phyloP scores from a whole-genome alignment of 768 basidiomycete species.

The Mrakia blollopis region DNA sequence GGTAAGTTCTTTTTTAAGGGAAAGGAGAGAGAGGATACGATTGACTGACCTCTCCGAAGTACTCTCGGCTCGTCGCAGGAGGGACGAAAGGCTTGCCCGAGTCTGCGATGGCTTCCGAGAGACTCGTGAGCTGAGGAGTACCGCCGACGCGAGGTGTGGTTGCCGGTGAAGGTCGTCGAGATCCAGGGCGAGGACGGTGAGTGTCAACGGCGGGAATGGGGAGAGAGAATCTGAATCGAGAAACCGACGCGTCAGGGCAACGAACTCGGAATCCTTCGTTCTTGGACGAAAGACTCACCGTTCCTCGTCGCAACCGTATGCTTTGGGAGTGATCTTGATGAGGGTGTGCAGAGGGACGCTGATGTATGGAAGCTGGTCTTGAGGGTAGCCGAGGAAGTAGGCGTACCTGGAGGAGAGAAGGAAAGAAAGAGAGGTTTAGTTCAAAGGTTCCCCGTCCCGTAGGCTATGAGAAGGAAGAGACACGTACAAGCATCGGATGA shows the following conservation, averaged over 20 bases:
- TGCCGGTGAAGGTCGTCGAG: conserved; percentile 22
- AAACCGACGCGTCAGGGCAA: not conserved
- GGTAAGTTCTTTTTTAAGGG: not conserved
- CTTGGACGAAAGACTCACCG: conserved; percentile 50
- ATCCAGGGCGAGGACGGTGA: conserved; percentile 23
- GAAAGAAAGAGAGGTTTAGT: not conserved
- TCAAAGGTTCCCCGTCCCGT: no score
- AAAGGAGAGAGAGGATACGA: not conserved
- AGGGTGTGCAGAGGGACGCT: conserved; percentile 95
- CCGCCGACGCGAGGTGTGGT: conserved; percentile 16
- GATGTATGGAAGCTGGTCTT: conserved; percentile 93
- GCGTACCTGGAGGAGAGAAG: conserved; percentile 55
- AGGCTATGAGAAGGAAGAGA: no score
- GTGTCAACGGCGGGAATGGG: conserved; percentile 90
- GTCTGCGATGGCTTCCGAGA: conserved; percentile 17
- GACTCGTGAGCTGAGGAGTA: conserved; percentile 8
- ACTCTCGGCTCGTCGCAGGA: conserved; percentile 14
- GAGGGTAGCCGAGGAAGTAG: conserved; percentile 79
- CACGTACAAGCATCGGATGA: conserved; percentile 32
- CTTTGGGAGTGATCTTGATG: conserved; percentile 61
- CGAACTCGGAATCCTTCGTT: not conserved
- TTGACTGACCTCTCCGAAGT: conserved; percentile 1
- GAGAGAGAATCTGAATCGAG: conserved; percentile 62
- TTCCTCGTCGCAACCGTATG: conserved; percentile 98
- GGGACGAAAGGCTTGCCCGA: not conserved